Evolutionary conservation across 805 yeast genomes (phyloP).

Genomic region (Sugiyamaella americana): DNA sequence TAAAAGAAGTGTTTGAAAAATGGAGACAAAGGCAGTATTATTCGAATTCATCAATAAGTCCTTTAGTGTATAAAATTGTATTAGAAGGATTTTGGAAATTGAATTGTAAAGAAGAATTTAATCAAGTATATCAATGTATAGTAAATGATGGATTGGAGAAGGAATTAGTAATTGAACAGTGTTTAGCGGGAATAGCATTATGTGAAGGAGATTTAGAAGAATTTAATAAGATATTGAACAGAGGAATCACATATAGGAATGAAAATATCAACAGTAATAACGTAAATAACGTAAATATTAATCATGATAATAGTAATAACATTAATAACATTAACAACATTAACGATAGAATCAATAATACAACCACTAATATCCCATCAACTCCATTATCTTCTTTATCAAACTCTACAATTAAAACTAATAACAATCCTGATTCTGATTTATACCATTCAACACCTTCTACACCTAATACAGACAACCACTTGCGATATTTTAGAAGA

Average conservation of each 20-base stretch:
- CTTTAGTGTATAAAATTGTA: conserved; percentile 7
- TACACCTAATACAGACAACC: background rate
- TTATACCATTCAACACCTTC: background rate
- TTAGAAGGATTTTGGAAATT: conserved; percentile 10
- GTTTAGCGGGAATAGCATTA: conserved; percentile 10
- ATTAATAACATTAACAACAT: no score
- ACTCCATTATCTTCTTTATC: background rate
- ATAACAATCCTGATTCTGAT: no score
- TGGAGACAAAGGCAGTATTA: conserved; percentile 10
- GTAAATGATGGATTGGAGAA: conserved; percentile 7
- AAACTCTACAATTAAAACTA: no score
- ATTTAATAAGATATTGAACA: background rate
- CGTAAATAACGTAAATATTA: no score
- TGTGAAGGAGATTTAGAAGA: conserved; percentile 3
- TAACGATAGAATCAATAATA: no score
- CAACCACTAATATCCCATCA: no score
- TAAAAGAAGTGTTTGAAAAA: conserved; percentile 11
- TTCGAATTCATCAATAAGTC: background rate
- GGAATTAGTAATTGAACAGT: conserved; percentile 8
- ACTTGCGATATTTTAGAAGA: background rate
- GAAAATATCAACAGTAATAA: no score
- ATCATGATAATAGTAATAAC: no score
- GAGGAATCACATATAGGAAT: background rate
- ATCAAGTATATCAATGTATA: conserved; percentile 3
- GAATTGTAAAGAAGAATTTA: conserved; percentile 3